Evolutionary conservation across 352 stramenopile genomes (phyloP), one percentile per base, ranked within the genome.

Genomic region (Globisporangium solare): DNA sequence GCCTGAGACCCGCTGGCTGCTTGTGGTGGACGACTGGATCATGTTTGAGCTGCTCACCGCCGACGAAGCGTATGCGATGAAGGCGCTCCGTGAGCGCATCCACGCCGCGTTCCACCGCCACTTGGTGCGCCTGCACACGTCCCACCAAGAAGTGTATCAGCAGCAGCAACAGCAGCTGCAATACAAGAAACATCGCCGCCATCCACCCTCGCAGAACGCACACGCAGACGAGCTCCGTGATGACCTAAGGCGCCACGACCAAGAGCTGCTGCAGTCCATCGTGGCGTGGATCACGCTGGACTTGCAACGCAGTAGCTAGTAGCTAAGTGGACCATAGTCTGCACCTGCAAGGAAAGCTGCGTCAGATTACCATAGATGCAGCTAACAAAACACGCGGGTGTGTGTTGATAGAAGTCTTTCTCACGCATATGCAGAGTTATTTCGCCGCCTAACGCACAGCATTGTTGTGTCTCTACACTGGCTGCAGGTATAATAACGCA

Each of bases 11-110:
- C 70, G 71, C 32, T 86, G 71, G 75, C 61, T 74, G 10, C 63
- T 91, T 14, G 71, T 89, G 22, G 61, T 90, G 14, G 83, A 93
- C 63, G 73, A 88, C 48, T 93, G 83, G 83, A 64, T 91, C 40
- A 73, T 89, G 21, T 89, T 88, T 37, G 68, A 88, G 51, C 46
- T 89, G 18, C 49, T 51, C 21, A 71, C 58, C 39, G 56, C 42
- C 11, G 63, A 76, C n/a, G 77, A 88, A 54, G 79, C 73, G 15
- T 58, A 63, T 5, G 71, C 66, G 55, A 21, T 93, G 15, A 60
- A 80, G 21, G 56, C 73, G 37, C 54, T 93, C 15, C 83, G 80
- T 14, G 51, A 76, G 49, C 78, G 83, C 1, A 67, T 93, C 14
- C 63, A 84, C 20, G 74, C 74, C 17, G 65, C 76, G 12, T 92